Base-by-base conservation (phyloP, 352 stramenopile species). In the Globisporangium orthogonon region DNA sequence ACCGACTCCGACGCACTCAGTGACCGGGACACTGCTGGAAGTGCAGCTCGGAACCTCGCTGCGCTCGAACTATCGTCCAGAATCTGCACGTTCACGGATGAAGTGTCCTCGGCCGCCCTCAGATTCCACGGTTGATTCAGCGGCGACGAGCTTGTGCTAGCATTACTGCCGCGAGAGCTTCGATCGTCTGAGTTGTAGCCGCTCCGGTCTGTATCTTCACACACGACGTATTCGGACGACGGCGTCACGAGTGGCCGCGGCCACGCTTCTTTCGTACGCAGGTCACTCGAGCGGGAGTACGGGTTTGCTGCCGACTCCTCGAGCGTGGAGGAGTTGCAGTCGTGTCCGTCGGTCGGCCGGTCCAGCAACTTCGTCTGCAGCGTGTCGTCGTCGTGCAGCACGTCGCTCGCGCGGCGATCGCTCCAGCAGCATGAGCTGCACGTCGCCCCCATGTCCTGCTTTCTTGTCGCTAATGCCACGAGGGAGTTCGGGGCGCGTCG, bases 281-380 rank as follows among this genome's bases (percentile, higher is more conserved):
- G 56, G 10, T 58, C 57, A 5, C 29, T 5, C 17, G 50, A 63
- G 9, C 47, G 50, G n/a, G 50, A 31, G 33, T 45, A 58, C 33
- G 50, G 57, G n/a, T 58, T 58, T 15, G 35, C 46, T 9, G 29
- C 14, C 17, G 57, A 63, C 23, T 63, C 53, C 4, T 56, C 53
- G 29, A 60, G n/a, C 45, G 54, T 56, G 23, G 39, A 52, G 15
- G 39, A 53, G 17, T 65, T 54, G 31, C 47, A 23, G 39, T 65
- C 46, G 52, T 59, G 59, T 33, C 59, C 50, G 28, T 35, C 54
- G 17, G 29, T 31, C 15, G 37, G 7, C 44, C 7, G 44, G 30
- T 52, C 74, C 14, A 90, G 61, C 7, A 90, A 54, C 56, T 87
- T 86, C 39, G 84, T 68, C 30, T 84, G 65, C 9, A 89, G 64